Percentiles rank a stretch among this genome's conserved stretches.
Conservation (phyloP, 352 stramenopile species). For the Elongisporangium prolatum region DNA sequence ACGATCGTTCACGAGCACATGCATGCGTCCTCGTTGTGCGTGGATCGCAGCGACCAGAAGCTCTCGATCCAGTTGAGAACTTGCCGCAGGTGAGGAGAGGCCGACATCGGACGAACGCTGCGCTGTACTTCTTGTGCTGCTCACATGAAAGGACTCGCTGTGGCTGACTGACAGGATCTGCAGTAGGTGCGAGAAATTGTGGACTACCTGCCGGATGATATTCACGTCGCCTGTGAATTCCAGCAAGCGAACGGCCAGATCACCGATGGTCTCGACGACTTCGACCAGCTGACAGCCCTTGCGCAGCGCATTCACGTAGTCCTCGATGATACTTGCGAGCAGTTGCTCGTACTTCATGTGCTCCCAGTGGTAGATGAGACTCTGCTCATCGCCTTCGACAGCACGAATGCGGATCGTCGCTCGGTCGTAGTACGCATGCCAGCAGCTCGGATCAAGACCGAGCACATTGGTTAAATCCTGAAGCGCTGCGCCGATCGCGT, state of each 20-base stretch:
- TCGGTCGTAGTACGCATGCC: slow-evolving; percentile 78
- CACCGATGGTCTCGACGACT: slow-evolving; percentile 69
- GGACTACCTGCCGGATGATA: slow-evolving; percentile 57
- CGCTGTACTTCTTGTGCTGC: slow-evolving; percentile 3
- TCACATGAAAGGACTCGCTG: slow-evolving; percentile 21
- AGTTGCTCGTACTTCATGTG: slow-evolving; percentile 64
- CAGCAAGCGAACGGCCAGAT: slow-evolving; percentile 57
- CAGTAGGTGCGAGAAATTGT: slow-evolving; percentile 54
- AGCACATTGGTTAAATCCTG: slow-evolving; percentile 64
- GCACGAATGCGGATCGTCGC: slow-evolving; percentile 58
- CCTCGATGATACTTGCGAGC: slow-evolving; percentile 59
- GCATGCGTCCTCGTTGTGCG: slow-evolving; percentile 53
- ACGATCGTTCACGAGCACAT: slow-evolving; percentile 54
- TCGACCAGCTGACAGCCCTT: slow-evolving; percentile 71
- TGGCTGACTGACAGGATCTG: slow-evolving; percentile 40
- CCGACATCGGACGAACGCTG: background rate
- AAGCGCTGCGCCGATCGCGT: slow-evolving; percentile 37
- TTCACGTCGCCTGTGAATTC: slow-evolving; percentile 60
- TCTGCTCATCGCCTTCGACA: slow-evolving; percentile 60
- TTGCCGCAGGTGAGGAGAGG: background rate
- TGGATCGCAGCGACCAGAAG: slow-evolving; percentile 53
- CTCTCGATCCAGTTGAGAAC: slow-evolving; percentile 26
- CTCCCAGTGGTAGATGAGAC: slow-evolving; percentile 60
- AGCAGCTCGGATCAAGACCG: slow-evolving; percentile 54
- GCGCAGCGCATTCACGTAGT: slow-evolving; percentile 66